Percentiles rank a stretch among this genome's conserved stretches.
Evolutionary conservation across 1,284 basidiomycete species (phyloP).

Genomic region (Ustanciosporium gigantosporum): DNA sequence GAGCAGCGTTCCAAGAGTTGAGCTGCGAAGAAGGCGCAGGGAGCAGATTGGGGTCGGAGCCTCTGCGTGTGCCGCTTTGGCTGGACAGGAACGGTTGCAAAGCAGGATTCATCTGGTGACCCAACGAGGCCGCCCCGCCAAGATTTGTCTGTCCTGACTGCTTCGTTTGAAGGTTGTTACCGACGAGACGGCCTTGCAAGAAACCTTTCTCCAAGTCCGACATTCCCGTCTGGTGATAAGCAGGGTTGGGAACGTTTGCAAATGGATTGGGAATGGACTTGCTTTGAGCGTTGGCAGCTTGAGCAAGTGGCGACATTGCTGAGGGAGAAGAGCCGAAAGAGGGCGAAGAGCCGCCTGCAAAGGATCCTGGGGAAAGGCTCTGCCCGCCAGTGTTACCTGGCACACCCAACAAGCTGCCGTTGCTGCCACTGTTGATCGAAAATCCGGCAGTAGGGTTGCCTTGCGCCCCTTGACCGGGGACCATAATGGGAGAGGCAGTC

Average conservation of each 20-base stretch:
- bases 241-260: not conserved
- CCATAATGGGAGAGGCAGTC: not conserved
- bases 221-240: not conserved
- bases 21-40: not conserved
- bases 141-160: not conserved
- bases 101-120: not conserved
- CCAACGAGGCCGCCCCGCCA: not conserved
- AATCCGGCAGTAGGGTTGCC: too few relatives aligned
- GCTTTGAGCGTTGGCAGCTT: not conserved
- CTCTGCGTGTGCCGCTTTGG: not conserved
- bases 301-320: not conserved
- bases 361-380: not conserved
- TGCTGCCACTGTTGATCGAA: constrained; percentile 5
- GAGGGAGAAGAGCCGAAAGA: not conserved
- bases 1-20: not conserved
- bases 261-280: not conserved
- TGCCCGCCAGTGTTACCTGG: not conserved
- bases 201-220: not conserved
- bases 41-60: not conserved
- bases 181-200: not conserved
- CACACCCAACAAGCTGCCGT: not conserved
- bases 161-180: too few relatives aligned
- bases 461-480: not conserved
- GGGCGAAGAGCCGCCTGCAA: not conserved
- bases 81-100: not conserved